Evolutionary conservation across 768 basidiomycete genomes (phyloP).

Genomic region (Nevesoporus exiguus): DNA sequence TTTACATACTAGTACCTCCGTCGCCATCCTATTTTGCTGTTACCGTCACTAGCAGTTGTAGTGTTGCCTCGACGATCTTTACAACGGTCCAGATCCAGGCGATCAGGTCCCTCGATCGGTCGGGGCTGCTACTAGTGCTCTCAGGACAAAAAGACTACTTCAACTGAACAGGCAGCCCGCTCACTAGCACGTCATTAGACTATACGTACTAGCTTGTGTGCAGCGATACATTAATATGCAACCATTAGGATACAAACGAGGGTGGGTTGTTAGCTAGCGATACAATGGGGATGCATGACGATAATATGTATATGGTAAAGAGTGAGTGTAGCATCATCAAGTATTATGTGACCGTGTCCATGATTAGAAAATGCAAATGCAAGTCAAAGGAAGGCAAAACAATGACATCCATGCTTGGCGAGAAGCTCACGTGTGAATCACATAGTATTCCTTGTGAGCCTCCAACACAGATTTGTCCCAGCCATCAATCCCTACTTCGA

Average conservation of each 20-base stretch:
- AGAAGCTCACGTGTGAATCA: constrained; percentile 1
- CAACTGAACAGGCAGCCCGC: too few species aligned
- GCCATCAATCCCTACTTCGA: constrained; percentile 10
- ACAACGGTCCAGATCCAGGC: too few species aligned
- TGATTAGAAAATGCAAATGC: not conserved
- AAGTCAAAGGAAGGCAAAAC: not conserved
- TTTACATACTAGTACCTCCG: too few species aligned
- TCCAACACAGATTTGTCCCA: constrained; percentile 8
- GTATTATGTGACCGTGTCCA: not conserved
- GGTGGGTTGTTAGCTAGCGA: not conserved
- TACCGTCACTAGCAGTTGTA: too few species aligned
- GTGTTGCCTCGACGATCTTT: too few species aligned
- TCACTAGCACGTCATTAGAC: too few species aligned
- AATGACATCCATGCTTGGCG: not conserved
- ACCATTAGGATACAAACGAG: not conserved
- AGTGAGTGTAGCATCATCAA: not conserved
- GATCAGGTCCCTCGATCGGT: too few species aligned
- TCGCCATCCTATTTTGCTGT: too few species aligned
- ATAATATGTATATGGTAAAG: not conserved
- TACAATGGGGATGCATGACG: constrained; percentile 1
- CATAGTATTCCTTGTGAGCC: not conserved
- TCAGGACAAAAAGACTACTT: too few species aligned
- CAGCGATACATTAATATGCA: too few species aligned
- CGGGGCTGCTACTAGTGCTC: too few species aligned
- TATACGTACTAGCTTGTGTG: too few species aligned